Conservation (phyloP, 2,329 filamentous ascomycete species). For the Alternaria angustiovoidea region DNA sequence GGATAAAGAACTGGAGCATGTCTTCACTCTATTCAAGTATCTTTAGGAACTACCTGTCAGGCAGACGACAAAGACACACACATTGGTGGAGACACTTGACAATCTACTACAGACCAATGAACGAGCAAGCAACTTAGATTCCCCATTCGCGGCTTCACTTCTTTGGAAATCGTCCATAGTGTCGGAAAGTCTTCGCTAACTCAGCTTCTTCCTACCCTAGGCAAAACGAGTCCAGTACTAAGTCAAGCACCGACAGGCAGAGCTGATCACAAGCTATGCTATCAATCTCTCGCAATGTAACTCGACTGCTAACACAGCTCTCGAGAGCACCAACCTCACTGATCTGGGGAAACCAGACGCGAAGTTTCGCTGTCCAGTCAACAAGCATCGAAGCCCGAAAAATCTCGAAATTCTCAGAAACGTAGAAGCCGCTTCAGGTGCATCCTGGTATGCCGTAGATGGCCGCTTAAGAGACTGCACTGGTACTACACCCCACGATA, state of each 20-base stretch:
- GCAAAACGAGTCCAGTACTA: neutral
- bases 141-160: too few relatives aligned
- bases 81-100: too few relatives aligned
- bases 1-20: too few relatives aligned
- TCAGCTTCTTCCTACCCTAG: slow-evolving; percentile 2
- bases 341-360: neutral
- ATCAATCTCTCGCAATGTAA: too few relatives aligned
- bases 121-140: too few relatives aligned
- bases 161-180: neutral
- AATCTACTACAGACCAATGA: too few relatives aligned
- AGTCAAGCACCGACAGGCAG: slow-evolving; percentile 4
- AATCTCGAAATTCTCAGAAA: slow-evolving; percentile 41
- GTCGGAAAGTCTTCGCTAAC: neutral
- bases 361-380: slow-evolving; percentile 53
- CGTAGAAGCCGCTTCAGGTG: slow-evolving; percentile 59
- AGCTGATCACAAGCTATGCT: neutral
- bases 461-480: neutral
- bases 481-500: slow-evolving; percentile 10
- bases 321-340: neutral
- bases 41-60: too few relatives aligned
- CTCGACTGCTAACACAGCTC: neutral
- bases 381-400: slow-evolving; percentile 56
- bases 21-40: too few relatives aligned
- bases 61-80: too few relatives aligned
- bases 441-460: slow-evolving; percentile 55